These are phyloP conservation scores for Penicillium corylophilum DNA, from an alignment of 2,329 filamentous ascomycete genomes.

Conservation along the genomic window DNA sequence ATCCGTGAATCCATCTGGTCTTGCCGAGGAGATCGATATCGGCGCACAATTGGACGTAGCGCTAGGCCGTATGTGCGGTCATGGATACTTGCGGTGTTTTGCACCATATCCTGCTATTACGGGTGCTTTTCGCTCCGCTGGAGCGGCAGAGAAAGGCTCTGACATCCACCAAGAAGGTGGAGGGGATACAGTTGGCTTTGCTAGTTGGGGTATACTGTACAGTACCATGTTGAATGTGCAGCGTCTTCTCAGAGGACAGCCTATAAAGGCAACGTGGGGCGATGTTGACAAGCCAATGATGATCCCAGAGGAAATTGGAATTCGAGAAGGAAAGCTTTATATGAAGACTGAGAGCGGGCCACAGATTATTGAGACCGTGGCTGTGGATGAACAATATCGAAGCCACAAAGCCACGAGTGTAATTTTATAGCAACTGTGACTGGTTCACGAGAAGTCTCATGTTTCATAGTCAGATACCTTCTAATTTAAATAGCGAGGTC, in stretches of 20 bases:
- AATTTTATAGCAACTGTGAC: not conserved
- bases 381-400: not conserved
- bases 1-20: constrained; percentile 16
- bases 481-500: too few relatives aligned
- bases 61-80: constrained; percentile 21
- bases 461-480: too few relatives aligned
- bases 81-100: constrained; percentile 22
- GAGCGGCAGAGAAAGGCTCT: constrained; percentile 9
- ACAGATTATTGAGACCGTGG: not conserved
- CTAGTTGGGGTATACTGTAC: constrained; percentile 18
- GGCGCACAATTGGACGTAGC: constrained; percentile 25
- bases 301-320: not conserved
- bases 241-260: constrained; percentile 12
- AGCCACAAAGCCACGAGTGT: not conserved
- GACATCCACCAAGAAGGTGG: constrained; percentile 19
- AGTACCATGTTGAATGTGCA: constrained; percentile 25
- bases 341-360: not conserved
- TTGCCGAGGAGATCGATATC: constrained; percentile 23
- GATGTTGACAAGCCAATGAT: constrained; percentile 9
- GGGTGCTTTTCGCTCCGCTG: constrained; percentile 13
- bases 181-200: constrained; percentile 1
- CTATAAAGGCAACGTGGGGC: constrained; percentile 19
- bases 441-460: too few relatives aligned
- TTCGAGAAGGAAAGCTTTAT: not conserved
- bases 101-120: constrained; percentile 18